These are phyloP conservation scores for Colletotrichum camelliae DNA, from an alignment of 2,329 filamentous ascomycete genomes.

Conservation along the genomic window DNA sequence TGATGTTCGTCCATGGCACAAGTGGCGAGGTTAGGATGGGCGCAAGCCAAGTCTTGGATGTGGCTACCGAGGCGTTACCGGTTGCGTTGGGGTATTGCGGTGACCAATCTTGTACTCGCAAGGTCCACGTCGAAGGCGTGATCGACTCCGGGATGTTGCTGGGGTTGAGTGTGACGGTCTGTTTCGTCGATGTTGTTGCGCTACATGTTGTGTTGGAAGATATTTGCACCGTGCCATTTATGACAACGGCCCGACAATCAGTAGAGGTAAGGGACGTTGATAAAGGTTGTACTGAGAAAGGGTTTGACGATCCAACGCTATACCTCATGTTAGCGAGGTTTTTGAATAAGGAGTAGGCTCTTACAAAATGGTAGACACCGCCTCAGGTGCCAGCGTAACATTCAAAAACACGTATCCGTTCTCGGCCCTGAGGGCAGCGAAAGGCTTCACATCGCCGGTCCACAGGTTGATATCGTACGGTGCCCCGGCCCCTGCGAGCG, in stretches of 20 bases:
- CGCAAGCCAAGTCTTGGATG: not conserved
- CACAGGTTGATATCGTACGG: not conserved
- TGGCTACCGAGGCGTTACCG: not conserved
- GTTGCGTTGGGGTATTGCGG: not conserved
- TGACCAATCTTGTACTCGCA: not conserved
- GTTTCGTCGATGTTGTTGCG: not conserved
- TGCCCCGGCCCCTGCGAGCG: not conserved
- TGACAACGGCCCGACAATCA: not conserved
- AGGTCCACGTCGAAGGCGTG: not conserved
- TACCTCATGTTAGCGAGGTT: rapidly evolving
- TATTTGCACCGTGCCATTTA: not conserved
- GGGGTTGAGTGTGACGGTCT: not conserved
- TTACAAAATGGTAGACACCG: not conserved
- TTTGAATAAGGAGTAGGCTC: not conserved
- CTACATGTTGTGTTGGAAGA: not conserved
- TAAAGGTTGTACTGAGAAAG: rapidly evolving
- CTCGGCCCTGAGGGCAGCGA: not conserved
- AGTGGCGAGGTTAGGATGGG: not conserved
- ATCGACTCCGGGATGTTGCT: not conserved
- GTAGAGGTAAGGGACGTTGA: not conserved
- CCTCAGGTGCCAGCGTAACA: not conserved
- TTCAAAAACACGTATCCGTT: rapidly evolving
- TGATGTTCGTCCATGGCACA: not conserved
- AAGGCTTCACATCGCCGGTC: not conserved
- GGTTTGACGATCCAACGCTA: not conserved